phyloP scores from a whole-genome alignment of 78 protist species.

The Guillardia theta region DNA sequence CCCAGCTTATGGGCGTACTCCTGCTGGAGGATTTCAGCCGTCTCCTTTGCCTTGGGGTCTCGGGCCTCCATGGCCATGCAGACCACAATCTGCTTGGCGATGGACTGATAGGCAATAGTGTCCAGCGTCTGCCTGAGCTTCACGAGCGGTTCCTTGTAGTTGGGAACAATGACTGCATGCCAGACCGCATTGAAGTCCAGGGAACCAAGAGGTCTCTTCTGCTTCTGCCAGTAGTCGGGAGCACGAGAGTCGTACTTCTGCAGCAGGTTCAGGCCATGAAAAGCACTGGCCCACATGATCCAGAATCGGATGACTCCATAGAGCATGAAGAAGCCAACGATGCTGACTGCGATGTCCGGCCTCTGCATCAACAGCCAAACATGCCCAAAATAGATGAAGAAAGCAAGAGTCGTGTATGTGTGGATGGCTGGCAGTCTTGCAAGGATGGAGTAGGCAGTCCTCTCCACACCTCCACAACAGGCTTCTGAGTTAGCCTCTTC shows the following conservation, averaged over 20 bases:
- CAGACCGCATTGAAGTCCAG: background rate
- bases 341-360: background rate
- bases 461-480: too few species aligned
- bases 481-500: too few species aligned
- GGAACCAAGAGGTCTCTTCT: background rate
- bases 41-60: background rate
- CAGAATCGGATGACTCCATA: background rate
- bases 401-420: background rate
- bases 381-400: background rate
- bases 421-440: slow-evolving; percentile 32
- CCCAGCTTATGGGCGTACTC: background rate
- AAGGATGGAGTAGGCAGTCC: background rate
- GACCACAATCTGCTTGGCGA: background rate
- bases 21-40: background rate
- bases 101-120: background rate
- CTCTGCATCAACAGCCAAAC: slow-evolving; percentile 8
- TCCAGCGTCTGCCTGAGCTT: slow-evolving; percentile 28
- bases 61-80: slow-evolving; percentile 39
- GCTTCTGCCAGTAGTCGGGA: background rate
- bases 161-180: slow-evolving; percentile 24
- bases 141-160: slow-evolving; percentile 1
- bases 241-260: background rate
- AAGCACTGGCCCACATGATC: slow-evolving; percentile 5
- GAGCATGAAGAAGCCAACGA: background rate
- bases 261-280: background rate